Conservation (phyloP, 208 protist species). For the Trypanosomatidae sp. region DNA sequence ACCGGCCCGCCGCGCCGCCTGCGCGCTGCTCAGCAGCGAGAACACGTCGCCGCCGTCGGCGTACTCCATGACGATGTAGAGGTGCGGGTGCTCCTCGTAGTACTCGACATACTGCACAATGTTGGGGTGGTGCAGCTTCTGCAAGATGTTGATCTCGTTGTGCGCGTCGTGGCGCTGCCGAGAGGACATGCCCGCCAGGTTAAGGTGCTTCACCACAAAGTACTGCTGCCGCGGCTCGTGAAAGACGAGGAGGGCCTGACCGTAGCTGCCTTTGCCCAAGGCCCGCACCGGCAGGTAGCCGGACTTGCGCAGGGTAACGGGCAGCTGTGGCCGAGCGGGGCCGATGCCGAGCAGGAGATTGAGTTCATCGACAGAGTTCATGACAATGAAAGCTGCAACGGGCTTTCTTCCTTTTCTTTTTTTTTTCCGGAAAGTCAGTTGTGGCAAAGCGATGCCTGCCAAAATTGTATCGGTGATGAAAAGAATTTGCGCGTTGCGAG, state of each 20-base stretch:
- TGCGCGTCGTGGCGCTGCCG: conserved; percentile 75
- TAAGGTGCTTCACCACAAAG: conserved; percentile 88
- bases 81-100: conserved; percentile 73
- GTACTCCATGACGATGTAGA: conserved; percentile 94
- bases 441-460: too few relatives aligned
- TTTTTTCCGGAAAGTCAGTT: too few relatives aligned
- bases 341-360: conserved; percentile 88
- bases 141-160: conserved; percentile 84
- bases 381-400: too few relatives aligned
- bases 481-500: too few relatives aligned
- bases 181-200: conserved; percentile 71
- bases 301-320: conserved; percentile 64
- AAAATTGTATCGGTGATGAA: too few relatives aligned
- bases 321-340: conserved; percentile 63
- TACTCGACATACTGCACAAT: conserved; percentile 87
- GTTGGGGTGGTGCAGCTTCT: conserved; percentile 86
- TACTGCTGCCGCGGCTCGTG: conserved; percentile 49
- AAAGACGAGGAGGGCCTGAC: conserved; percentile 81
- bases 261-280: conserved; percentile 89
- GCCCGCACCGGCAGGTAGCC: conserved; percentile 63
- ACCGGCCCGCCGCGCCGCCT: conserved; percentile 27
- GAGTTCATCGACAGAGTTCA: conserved; percentile 87
- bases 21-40: conserved; percentile 42
- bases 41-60: conserved; percentile 87
- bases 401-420: too few relatives aligned